Conservation (phyloP, 2,329 filamentous ascomycete species). For the Penicillium sclerotigenum region DNA sequence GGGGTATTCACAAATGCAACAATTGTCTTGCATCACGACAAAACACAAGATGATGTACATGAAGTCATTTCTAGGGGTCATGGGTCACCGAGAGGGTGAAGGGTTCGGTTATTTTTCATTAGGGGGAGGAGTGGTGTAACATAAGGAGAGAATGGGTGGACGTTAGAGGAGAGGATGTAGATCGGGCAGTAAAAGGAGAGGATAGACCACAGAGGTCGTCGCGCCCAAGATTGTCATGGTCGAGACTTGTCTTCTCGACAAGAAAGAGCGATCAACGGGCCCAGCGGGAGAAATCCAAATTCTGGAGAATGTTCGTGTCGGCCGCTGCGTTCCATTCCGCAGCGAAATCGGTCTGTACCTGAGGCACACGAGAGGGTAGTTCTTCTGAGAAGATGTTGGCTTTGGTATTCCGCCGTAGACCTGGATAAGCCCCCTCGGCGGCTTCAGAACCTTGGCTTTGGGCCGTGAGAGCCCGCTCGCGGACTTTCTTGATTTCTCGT, state of each 20-base stretch:
- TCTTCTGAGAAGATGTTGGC: constrained; percentile 39
- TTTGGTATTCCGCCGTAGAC: constrained; percentile 39
- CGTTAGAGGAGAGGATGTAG: background rate
- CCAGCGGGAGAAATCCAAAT: constrained; percentile 45
- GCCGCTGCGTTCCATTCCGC: constrained; percentile 39
- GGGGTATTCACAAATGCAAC: constrained; percentile 32
- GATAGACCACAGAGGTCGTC: background rate
- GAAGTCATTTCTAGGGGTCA: constrained; percentile 20
- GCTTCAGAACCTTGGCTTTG: constrained; percentile 30
- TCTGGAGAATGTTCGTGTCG: constrained; percentile 39
- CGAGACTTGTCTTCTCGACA: background rate
- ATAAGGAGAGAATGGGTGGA: background rate
- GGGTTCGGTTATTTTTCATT: constrained; percentile 12
- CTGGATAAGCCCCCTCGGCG: constrained; percentile 32
- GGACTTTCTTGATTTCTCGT: constrained; percentile 76
- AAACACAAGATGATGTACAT: constrained; percentile 26
- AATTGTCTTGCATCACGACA: constrained; percentile 19
- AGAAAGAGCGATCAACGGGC: constrained; percentile 26
- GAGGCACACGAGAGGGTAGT: constrained; percentile 30
- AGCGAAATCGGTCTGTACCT: constrained; percentile 34
- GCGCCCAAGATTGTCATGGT: no score
- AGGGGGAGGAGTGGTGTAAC: background rate
- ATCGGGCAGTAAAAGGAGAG: background rate
- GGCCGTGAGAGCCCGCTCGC: constrained; percentile 53
- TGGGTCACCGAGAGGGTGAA: constrained; percentile 10